Conservation (phyloP, 352 stramenopile genomes). For the Phytophthora vignae region DNA sequence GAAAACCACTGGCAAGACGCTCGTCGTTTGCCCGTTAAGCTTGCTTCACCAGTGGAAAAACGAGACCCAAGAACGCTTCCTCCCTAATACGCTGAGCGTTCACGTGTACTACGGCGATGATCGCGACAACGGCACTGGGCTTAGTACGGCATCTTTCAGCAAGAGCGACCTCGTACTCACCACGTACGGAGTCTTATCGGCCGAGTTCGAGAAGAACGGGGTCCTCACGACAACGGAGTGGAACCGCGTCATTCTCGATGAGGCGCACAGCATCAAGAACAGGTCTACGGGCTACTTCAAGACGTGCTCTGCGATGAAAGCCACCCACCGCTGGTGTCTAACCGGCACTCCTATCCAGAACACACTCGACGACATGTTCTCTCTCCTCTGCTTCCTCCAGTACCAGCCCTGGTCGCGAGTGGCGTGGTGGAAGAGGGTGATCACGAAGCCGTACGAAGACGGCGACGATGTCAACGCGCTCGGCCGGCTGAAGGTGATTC, state of each 20-base stretch:
- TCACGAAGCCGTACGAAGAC: constrained; percentile 79
- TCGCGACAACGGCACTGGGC: constrained; percentile 26
- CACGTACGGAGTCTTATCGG: constrained; percentile 84
- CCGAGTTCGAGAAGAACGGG: constrained; percentile 69
- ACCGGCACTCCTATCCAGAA: constrained; percentile 93
- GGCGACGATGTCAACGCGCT: constrained; percentile 68
- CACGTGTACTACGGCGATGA: constrained; percentile 83
- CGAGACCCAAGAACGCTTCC: constrained; percentile 78
- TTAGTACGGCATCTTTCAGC: constrained; percentile 21
- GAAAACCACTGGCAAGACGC: constrained; percentile 52
- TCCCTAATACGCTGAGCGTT: constrained; percentile 56
- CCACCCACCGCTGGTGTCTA: constrained; percentile 88
- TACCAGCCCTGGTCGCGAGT: constrained; percentile 88
- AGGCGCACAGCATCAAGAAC: constrained; percentile 94
- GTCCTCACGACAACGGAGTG: constrained; percentile 57
- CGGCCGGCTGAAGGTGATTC: constrained; percentile 66
- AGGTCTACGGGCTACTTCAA: constrained; percentile 77
- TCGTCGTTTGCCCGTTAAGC: constrained; percentile 89
- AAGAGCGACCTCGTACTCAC: constrained; percentile 83
- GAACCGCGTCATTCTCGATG: constrained; percentile 91
- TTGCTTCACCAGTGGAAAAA: constrained; percentile 91
- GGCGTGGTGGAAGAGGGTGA: constrained; percentile 88
- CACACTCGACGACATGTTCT: constrained; percentile 87
- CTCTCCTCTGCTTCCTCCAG: constrained; percentile 84
- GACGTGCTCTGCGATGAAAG: constrained; percentile 58